Evolutionary conservation across 306 rosid genomes (phyloP).

Genomic region (Casuarina glauca): DNA sequence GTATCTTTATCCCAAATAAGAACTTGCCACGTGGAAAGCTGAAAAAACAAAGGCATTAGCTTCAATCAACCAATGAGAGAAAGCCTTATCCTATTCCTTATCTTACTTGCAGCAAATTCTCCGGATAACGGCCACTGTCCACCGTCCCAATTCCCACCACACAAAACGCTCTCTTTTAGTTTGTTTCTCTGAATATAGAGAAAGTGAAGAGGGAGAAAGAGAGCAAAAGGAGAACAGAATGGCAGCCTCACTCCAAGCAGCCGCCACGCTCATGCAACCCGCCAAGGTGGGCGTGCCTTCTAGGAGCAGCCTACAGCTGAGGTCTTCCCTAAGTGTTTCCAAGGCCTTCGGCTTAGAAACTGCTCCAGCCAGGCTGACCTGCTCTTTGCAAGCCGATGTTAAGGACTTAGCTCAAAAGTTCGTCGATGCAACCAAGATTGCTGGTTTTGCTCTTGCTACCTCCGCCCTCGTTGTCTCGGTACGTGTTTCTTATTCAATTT

Average conservation of each 20-base stretch:
- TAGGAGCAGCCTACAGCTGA: conserved; percentile 49
- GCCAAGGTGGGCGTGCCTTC: conserved; percentile 51
- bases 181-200: conserved; percentile 4
- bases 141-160: conserved; percentile 21
- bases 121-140: conserved; percentile 35
- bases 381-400: conserved; percentile 54
- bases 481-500: conserved; percentile 22
- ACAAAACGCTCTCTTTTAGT: conserved; percentile 28
- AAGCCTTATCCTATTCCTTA: conserved; percentile 85
- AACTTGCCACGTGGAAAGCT: conserved; percentile 53
- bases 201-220: not conserved
- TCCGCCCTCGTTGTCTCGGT: conserved; percentile 98
- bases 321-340: conserved; percentile 51
- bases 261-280: conserved; percentile 88
- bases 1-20: conserved; percentile 45
- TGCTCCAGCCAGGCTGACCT: conserved; percentile 40
- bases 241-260: conserved; percentile 99
- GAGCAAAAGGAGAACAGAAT: conserved; percentile 33
- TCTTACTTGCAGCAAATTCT: conserved; percentile 53
- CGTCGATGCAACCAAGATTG: conserved; percentile 79
- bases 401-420: conserved; percentile 73
- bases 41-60: conserved; percentile 33
- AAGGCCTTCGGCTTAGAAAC: conserved; percentile 54
- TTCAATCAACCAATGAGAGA: conserved; percentile 57
- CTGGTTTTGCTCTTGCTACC: conserved; percentile 96